Evolutionary conservation across 2,329 filamentous ascomycete genomes (phyloP), one percentile per base, ranked within the genome.

Genomic region (Pseudogymnoascus sp.): DNA sequence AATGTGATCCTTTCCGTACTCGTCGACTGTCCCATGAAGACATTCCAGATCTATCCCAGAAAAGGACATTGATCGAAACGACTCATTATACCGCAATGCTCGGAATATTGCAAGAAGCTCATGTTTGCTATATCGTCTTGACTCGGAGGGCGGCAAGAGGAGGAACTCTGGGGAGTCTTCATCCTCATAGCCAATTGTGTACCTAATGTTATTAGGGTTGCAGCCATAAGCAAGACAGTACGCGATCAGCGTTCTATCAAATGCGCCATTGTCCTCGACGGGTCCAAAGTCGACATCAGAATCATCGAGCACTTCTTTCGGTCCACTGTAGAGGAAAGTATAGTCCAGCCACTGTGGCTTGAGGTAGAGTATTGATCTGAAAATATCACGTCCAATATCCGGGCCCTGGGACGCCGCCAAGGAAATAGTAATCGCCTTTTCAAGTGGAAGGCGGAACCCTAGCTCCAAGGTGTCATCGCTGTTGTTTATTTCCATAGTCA

Each of bases 71-170:
- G 85, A 84, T 29, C 78, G 78, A 72, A 90, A 90, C 0, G 79
- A 82, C 69, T 90, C 86, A 69, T 90, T 90, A 73, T 89, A 90
- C 42, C 88, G 82, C 62, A 90, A 73, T 8, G 87, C 80, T 65
- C 87, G 80, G 78, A 89, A 81, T n/a, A 90, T 81, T 4, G 87
- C 86, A 31, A 90, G 78, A n/a, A 90, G 74, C 70, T 90, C 87
- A 24, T 86, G 72, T 4, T 79, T 76, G 1, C 78, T 80, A 69
- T 90, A 90, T 38, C 81, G 80, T 11, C 75, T 74, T 8, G 78
- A 74, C 59, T 79, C 78, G 19, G 80, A 78, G 2, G 86, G 84
- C 19, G 80, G 81, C 6, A 87, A 77, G 7, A 90, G 78, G 66
- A 82, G 80, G 70, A 90, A 90, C 37, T 83, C 82, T 4, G 87